Base-by-base conservation (phyloP, 192 early-diverging fungal species). In the Linnemannia schmuckeri region DNA sequence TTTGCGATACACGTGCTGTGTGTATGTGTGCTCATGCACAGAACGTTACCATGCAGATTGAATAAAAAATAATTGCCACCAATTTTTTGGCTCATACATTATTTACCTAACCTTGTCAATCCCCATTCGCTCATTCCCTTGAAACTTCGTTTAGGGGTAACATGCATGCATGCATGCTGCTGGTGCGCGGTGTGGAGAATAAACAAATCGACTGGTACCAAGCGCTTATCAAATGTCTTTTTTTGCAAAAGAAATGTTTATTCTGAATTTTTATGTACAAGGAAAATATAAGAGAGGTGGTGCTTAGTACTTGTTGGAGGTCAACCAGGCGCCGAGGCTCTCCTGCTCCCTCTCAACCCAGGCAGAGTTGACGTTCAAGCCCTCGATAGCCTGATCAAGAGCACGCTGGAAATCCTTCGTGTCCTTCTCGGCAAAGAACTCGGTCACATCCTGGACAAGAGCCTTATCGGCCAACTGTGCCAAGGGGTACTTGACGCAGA, bases 301-400 rank as follows among this genome's bases (percentile, higher is more conserved):
- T 52, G 49, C 17, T 63, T 72, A 84, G 73, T 80, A 90, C 42
- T 81, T 83, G 72, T 88, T 88, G 13, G 70, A 55, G 10, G 72
- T 72, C 81, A 90, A 76, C 90, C 90, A 91, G 9, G 81, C 83
- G 54, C 92, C 87, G 30, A 95, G 78, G 54, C 93, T 90, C 66
- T 90, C 88, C 72, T 90, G 89, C 88, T 92, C 93, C 73, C 88
- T 88, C 33, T 77, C n/a, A 71, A 91, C 78, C 92, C 92, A 93
- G 24, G 90, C 85, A 44, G 91, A 89, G 88, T 94, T 93, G 57
- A 93, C 90, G 40, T 90, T 89, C 77, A 94, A 90, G 33, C 89
- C 91, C 84, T 96, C 96, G 46, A 96, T 88, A 33, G 93, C 93
- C 90, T 97, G 96, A 72, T 94, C 92, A 37, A 97, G 78, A 44